Percentiles rank a stretch among this genome's conserved stretches.
Evolutionary conservation across 768 basidiomycete species (phyloP).

Genomic region (Tricholoma sp.): DNA sequence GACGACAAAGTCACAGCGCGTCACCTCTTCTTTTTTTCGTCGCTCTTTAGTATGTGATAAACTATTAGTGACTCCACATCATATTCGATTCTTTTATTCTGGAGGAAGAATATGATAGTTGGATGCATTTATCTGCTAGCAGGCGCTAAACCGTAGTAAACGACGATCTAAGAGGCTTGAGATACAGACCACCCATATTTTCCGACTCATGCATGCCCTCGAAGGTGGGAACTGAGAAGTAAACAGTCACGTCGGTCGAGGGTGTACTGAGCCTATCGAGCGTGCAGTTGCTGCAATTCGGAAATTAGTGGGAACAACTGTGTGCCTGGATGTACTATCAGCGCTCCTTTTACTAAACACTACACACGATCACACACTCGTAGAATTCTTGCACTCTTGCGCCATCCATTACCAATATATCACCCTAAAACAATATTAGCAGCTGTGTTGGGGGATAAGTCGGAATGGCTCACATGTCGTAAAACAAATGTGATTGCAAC

Average conservation of each 20-base stretch:
- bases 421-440: slow-evolving; percentile 46
- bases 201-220: too few relatives aligned
- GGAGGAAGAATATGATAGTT: too few relatives aligned
- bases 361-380: slow-evolving; percentile 42
- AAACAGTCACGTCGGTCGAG: neutral
- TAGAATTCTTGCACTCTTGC: slow-evolving; percentile 61
- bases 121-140: too few relatives aligned
- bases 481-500: slow-evolving; percentile 53
- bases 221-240: neutral
- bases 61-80: too few relatives aligned
- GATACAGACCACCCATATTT: too few relatives aligned
- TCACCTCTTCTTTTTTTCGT: too few relatives aligned
- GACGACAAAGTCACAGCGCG: too few relatives aligned
- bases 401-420: slow-evolving; percentile 77
- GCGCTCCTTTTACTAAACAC: neutral
- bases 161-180: too few relatives aligned
- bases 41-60: too few relatives aligned
- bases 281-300: slow-evolving; percentile 80
- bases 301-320: slow-evolving; percentile 69
- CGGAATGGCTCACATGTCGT: slow-evolving; percentile 50
- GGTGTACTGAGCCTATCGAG: slow-evolving; percentile 38
- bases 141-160: too few relatives aligned
- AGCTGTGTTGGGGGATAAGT: neutral
- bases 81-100: too few relatives aligned
- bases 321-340: slow-evolving; percentile 46